Evolutionary conservation across 345 rosid genomes (phyloP).

Genomic region (Lepidium didymum): DNA sequence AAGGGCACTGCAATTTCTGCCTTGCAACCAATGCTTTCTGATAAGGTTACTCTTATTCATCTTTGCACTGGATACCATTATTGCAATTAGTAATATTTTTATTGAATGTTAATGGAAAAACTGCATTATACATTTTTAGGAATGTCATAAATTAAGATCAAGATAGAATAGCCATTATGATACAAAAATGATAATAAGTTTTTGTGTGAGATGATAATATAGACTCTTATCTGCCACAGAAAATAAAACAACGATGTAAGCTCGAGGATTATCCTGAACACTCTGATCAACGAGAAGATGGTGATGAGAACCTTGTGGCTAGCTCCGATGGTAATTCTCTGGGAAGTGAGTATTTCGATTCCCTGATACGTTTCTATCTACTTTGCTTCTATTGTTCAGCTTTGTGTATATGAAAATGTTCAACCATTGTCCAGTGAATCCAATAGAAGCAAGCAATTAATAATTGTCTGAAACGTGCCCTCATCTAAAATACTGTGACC

Average conservation of each 20-base stretch:
- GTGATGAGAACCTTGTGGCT: slow-evolving; percentile 51
- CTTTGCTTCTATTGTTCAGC: neutral
- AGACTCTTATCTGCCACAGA: slow-evolving; percentile 52
- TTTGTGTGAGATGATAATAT: slow-evolving; percentile 52
- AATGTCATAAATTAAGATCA: slow-evolving; percentile 39
- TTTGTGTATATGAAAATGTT: neutral
- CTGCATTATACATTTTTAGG: slow-evolving; percentile 35
- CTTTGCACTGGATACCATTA: neutral
- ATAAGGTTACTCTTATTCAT: slow-evolving; percentile 47
- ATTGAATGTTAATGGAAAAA: neutral
- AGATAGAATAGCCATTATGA: slow-evolving; percentile 51
- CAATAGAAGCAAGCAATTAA: neutral
- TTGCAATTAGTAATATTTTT: neutral
- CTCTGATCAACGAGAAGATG: slow-evolving; percentile 56
- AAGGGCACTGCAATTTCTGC: slow-evolving; percentile 51
- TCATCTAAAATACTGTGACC: neutral
- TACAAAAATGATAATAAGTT: slow-evolving; percentile 43
- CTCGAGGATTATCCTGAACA: slow-evolving; percentile 50
- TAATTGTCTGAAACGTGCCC: neutral
- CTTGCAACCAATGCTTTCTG: slow-evolving; percentile 32
- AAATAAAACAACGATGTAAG: slow-evolving; percentile 35
- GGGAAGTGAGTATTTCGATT: slow-evolving; percentile 47
- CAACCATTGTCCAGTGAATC: neutral
- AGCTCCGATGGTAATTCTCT: slow-evolving; percentile 51
- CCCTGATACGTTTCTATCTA: slow-evolving; percentile 1